A percentile compares a stretch with the other conserved stretches of the same genome.
phyloP scores from a whole-genome alignment of 2,329 filamentous ascomycete genomes.

The Beauveria scarabaeidicola region DNA sequence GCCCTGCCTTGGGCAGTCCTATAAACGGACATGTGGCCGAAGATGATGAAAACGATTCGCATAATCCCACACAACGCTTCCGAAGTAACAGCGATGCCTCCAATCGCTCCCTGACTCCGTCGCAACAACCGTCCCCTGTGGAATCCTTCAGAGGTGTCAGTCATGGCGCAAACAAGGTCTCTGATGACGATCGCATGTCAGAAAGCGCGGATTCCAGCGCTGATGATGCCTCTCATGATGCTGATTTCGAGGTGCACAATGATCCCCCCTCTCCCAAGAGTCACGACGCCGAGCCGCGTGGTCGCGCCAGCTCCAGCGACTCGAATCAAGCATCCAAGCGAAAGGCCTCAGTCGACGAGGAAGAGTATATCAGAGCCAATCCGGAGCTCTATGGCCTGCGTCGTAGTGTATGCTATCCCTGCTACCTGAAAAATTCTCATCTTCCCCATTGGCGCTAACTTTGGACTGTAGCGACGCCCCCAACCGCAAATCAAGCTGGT shows the following conservation, averaged over 20 bases:
- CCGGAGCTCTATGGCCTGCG: constrained; percentile 91
- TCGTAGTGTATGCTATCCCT: constrained; percentile 64
- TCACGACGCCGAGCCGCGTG: constrained; percentile 21
- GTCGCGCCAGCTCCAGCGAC: constrained; percentile 61
- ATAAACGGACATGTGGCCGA: constrained; percentile 59
- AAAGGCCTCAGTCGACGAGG: constrained; percentile 59
- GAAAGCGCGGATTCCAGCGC: constrained; percentile 40
- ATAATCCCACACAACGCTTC: constrained; percentile 27
- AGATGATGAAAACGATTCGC: constrained; percentile 35
- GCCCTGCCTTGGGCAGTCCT: constrained; percentile 51
- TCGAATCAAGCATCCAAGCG: constrained; percentile 65
- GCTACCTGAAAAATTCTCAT: constrained; percentile 14
- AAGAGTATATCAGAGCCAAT: constrained; percentile 81
- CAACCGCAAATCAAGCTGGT: constrained; percentile 51
- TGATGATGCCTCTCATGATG: constrained; percentile 55
- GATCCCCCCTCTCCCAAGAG: constrained; percentile 32
- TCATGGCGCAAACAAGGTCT: constrained; percentile 30
- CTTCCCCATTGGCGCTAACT: constrained; percentile 23
- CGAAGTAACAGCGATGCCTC: constrained; percentile 63
- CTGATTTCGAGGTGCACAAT: constrained; percentile 68
- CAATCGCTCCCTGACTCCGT: constrained; percentile 54
- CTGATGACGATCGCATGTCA: constrained; percentile 31
- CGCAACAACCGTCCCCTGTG: constrained; percentile 34
- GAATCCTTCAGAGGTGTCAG: constrained; percentile 35
- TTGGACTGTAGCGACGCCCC: constrained; percentile 40